Conservation (phyloP, 2,329 filamentous ascomycete genomes). For the Aspergillus ochraceoroseus region DNA sequence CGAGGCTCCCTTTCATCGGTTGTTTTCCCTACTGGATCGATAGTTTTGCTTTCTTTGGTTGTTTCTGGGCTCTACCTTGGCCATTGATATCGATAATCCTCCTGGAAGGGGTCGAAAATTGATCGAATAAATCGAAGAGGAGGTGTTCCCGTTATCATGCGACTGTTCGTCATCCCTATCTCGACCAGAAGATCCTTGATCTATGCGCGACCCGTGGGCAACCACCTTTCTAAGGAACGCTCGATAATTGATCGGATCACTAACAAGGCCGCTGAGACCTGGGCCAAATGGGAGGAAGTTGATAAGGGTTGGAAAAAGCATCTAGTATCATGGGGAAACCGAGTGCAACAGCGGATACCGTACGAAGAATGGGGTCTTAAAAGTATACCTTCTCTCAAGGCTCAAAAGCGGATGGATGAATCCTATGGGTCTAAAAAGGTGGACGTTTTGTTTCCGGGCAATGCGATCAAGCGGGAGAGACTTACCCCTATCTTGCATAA, state of each 20-base stretch:
- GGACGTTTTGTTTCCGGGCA: conserved; percentile 62
- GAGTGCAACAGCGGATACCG: conserved; percentile 77
- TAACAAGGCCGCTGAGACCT: conserved; percentile 66
- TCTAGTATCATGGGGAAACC: conserved; percentile 81
- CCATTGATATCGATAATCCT: conserved; percentile 7
- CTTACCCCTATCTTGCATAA: conserved; percentile 62
- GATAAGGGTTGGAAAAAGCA: conserved; percentile 82
- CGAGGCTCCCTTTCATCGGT: conserved; percentile 17
- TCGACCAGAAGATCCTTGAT: conserved; percentile 86
- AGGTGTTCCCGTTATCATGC: conserved; percentile 56
- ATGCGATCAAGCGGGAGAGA: conserved; percentile 59
- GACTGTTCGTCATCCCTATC: conserved; percentile 87
- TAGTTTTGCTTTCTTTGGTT: conserved; percentile 19
- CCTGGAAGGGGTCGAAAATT: conserved; percentile 2
- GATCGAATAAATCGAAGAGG: not conserved
- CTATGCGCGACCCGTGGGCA: conserved; percentile 75
- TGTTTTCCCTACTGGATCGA: conserved; percentile 20
- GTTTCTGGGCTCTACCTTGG: conserved; percentile 6
- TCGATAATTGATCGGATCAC: conserved; percentile 66
- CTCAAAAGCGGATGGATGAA: conserved; percentile 59
- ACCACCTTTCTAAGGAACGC: conserved; percentile 51
- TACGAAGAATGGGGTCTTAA: conserved; percentile 98
- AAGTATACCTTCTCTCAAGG: conserved; percentile 77
- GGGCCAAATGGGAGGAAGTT: conserved; percentile 82
- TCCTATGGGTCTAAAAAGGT: conserved; percentile 65